Conservation (phyloP, 768 basidiomycete species). For the Boletellus sp. region DNA sequence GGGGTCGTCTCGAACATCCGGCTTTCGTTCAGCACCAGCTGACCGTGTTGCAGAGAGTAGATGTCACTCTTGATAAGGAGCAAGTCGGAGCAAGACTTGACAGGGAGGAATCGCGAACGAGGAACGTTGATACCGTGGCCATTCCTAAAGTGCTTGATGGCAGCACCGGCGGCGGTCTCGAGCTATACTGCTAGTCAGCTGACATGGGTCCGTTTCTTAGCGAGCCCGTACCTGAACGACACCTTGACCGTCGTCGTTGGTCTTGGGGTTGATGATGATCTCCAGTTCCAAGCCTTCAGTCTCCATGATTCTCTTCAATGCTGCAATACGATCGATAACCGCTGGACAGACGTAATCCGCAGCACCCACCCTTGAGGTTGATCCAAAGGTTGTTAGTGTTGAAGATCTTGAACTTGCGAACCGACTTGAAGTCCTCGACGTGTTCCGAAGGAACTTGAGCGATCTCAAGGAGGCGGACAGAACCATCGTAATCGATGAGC, state of each 20-base stretch:
- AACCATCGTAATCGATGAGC: constrained; percentile 66
- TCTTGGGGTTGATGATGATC: constrained; percentile 75
- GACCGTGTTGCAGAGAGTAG: constrained; percentile 67
- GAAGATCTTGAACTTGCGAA: constrained; percentile 80
- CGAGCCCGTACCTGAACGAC: constrained; percentile 54
- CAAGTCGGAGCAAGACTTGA: constrained; percentile 59
- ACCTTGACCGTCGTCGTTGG: constrained; percentile 62
- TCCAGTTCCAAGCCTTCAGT: constrained; percentile 67
- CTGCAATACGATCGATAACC: constrained; percentile 27
- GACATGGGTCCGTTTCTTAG: neutral
- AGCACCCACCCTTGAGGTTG: constrained; percentile 41
- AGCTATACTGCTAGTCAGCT: constrained; percentile 35
- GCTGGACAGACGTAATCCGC: neutral
- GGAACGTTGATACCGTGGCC: constrained; percentile 74
- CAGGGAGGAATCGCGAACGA: constrained; percentile 66
- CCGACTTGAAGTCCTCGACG: constrained; percentile 69
- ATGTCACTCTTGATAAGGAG: constrained; percentile 67
- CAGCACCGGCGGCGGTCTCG: constrained; percentile 73
- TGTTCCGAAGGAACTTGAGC: constrained; percentile 73
- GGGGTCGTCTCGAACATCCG: constrained; percentile 62
- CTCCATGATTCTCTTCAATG: constrained; percentile 75
- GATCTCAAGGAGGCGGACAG: constrained; percentile 66
- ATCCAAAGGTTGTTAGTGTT: constrained; percentile 70
- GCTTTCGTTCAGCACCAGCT: constrained; percentile 56
- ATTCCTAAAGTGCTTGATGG: constrained; percentile 67